Percentiles rank a stretch among this genome's conserved stretches.
Evolutionary conservation across 768 basidiomycete genomes (phyloP).

Genomic region (Rhizopogon salebrosus): DNA sequence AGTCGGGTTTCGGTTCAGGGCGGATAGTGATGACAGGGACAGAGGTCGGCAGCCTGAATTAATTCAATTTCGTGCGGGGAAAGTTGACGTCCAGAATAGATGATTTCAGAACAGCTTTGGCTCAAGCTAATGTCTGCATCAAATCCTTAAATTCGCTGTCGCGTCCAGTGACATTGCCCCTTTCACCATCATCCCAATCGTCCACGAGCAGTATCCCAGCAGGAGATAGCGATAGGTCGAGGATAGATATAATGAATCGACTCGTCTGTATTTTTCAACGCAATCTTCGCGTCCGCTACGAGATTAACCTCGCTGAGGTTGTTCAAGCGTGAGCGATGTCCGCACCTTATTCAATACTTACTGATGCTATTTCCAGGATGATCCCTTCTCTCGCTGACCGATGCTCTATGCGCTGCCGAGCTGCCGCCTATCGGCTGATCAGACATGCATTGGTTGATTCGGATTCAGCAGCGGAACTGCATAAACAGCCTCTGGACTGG

Average conservation of each 20-base stretch:
- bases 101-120: slow-evolving; percentile 69
- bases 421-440: slow-evolving; percentile 79
- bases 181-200: slow-evolving; percentile 32
- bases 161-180: slow-evolving; percentile 29
- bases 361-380: slow-evolving; percentile 46
- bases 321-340: slow-evolving; percentile 60
- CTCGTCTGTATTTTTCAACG: slow-evolving; percentile 63
- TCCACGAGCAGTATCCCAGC: slow-evolving; percentile 17
- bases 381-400: slow-evolving; percentile 74
- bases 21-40: slow-evolving; percentile 31
- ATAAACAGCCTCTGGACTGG: slow-evolving; percentile 73
- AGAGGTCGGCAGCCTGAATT: slow-evolving; percentile 21
- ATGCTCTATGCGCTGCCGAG: slow-evolving; percentile 66
- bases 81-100: slow-evolving; percentile 32
- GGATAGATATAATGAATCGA: slow-evolving; percentile 60
- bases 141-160: slow-evolving; percentile 48
- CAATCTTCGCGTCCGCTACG: slow-evolving; percentile 71
- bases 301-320: slow-evolving; percentile 64
- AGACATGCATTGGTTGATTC: slow-evolving; percentile 73
- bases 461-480: slow-evolving; percentile 62
- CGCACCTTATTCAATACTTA: not conserved
- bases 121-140: slow-evolving; percentile 56
- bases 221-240: slow-evolving; percentile 44
- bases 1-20: slow-evolving; percentile 21
- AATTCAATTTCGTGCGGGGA: not conserved